phyloP scores from a whole-genome alignment of 2,329 filamentous ascomycete genomes.

The Claviceps paspali region DNA sequence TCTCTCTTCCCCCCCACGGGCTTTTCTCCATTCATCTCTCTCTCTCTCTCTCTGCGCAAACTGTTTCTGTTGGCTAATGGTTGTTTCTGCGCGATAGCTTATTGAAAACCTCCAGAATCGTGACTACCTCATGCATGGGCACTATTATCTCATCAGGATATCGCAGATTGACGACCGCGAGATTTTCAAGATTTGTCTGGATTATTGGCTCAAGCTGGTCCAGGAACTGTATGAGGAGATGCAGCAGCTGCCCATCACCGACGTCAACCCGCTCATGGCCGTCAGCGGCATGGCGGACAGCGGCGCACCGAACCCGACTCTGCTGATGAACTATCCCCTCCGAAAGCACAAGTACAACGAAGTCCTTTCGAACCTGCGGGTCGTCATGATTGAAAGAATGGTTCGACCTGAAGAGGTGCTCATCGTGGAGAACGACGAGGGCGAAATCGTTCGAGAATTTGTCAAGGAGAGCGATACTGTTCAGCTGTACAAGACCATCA shows the following conservation, averaged over 20 bases:
- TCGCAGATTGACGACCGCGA: slow-evolving; percentile 97
- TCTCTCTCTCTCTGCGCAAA: not conserved
- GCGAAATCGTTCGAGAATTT: slow-evolving; percentile 96
- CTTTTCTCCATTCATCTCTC: no score
- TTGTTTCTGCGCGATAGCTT: slow-evolving; percentile 34
- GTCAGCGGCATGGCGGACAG: slow-evolving; percentile 61
- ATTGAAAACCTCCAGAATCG: slow-evolving; percentile 92
- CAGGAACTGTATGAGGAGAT: slow-evolving; percentile 98
- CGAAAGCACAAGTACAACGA: slow-evolving; percentile 97
- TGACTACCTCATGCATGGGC: slow-evolving; percentile 87
- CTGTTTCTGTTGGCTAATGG: not conserved
- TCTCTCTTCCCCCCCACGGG: no score
- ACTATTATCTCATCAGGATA: slow-evolving; percentile 96
- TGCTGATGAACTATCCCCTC: slow-evolving; percentile 81
- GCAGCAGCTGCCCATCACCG: slow-evolving; percentile 87
- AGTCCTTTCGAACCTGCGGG: slow-evolving; percentile 80
- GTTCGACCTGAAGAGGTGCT: slow-evolving; percentile 93
- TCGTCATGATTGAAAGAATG: slow-evolving; percentile 99
- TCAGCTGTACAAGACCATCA: slow-evolving; percentile 96
- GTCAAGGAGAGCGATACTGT: slow-evolving; percentile 99
- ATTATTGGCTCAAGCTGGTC: slow-evolving; percentile 98
- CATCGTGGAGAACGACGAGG: slow-evolving; percentile 98
- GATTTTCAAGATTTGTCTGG: slow-evolving; percentile 98
- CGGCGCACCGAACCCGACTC: slow-evolving; percentile 68
- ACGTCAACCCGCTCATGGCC: slow-evolving; percentile 76